Percentiles rank a stretch among this genome's conserved stretches.
Conservation (phyloP, 768 basidiomycete species). For the Fomitopsis serialis region DNA sequence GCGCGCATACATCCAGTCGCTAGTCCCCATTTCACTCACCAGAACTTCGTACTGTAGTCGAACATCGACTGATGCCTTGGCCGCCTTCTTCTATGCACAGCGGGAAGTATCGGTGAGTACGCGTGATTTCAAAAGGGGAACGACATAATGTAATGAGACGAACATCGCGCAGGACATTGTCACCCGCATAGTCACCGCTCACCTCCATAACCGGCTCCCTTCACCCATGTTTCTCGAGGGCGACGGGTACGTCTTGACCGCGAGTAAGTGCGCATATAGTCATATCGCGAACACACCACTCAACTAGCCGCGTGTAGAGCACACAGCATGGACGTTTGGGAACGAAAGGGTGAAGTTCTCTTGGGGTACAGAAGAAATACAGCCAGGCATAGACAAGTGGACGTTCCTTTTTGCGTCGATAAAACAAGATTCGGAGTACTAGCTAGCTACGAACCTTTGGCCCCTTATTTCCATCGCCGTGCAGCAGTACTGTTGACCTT, state of each 20-base stretch:
- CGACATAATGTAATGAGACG: neutral
- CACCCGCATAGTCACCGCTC: conserved; percentile 6
- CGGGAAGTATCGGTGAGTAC: conserved; percentile 7
- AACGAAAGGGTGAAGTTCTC: conserved; percentile 8
- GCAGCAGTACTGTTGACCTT: neutral
- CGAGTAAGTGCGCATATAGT: conserved; percentile 7
- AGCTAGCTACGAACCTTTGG: neutral
- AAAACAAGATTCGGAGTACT: neutral
- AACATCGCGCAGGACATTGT: conserved; percentile 10
- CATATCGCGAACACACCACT: neutral
- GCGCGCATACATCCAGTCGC: no score
- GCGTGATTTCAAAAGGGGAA: neutral
- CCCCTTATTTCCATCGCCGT: neutral
- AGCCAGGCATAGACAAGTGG: conserved; percentile 10
- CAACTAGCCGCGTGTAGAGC: neutral
- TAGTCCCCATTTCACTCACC: neutral
- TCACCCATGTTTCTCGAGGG: conserved; percentile 4
- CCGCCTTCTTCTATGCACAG: conserved; percentile 11
- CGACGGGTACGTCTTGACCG: conserved; percentile 6
- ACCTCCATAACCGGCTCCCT: conserved; percentile 4
- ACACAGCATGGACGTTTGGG: conserved; percentile 7
- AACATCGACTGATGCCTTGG: conserved; percentile 5
- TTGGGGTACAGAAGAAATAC: conserved; percentile 9
- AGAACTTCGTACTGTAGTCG: neutral
- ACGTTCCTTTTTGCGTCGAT: conserved; percentile 9